Base-by-base conservation (phyloP, 805 yeast species). In the Yarrowia divulgata region DNA sequence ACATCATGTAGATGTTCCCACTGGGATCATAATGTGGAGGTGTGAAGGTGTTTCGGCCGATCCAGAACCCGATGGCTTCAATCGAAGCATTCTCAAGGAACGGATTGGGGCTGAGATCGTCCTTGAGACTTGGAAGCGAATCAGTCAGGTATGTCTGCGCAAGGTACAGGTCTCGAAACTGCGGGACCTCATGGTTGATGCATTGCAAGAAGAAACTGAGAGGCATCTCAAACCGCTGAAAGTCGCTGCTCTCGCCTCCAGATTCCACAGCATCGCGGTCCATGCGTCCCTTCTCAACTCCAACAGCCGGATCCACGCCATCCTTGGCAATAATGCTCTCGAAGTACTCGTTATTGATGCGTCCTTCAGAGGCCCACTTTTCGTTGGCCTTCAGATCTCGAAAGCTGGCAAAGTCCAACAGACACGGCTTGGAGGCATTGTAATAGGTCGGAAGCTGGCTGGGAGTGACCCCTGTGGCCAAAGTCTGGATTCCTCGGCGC, bases 21-120 rank as follows among this genome's bases (percentile, higher is more conserved):
- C 57, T 63, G n/a, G 68, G 68, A n/a, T 63, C 68, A 8, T 63
- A 49, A 10, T 63, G 68, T 0, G 68, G 48, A 29, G 68, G 68
- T 4, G 68, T 63, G n/a, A 48, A 63, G 37, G 68, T 48, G 39
- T 63, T 63, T 19, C 68, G 14, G 6, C 68, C 68, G 8, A 63
- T 63, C 68, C 68, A 63, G 46, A 48, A 63, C 1, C 68, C 68
- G 18, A 63, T 63, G 1, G 55, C 57, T 12, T 63, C 68, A 10
- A 48, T 14, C 6, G 57, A 48, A 14, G 57, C 57, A 7, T 48
- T 48, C 29, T 49, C 57, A 10, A 63, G 57, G 39, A 10, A 63
- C 13, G 68, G 68, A 6, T 63, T 63, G 39, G 57, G 57, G 18
- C 66, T 45, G 9, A 63, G 45, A 37, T 63, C 68, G 13, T 63